Conservation (phyloP, 2,329 filamentous ascomycete species). For the Nemania abortiva region DNA sequence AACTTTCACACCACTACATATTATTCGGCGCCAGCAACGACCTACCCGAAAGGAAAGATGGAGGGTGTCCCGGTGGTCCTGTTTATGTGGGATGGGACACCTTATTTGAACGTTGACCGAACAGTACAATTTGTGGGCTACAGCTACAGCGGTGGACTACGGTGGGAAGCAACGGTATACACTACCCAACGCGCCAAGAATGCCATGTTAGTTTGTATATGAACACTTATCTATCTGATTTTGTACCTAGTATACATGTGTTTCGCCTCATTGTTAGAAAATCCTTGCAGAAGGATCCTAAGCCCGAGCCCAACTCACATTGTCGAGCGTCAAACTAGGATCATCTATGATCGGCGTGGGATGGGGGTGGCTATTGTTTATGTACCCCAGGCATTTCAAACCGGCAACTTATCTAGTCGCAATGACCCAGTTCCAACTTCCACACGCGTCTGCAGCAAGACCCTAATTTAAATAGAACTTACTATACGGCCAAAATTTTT, state of each 20-base stretch:
- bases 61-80: not conserved
- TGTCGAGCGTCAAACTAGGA: not conserved
- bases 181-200: not conserved
- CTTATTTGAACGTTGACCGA: constrained; percentile 4
- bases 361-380: not conserved
- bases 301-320: not conserved
- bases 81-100: not conserved
- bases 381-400: not conserved
- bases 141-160: not conserved
- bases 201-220: not conserved
- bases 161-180: not conserved
- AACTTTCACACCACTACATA: not conserved
- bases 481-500: too few species aligned
- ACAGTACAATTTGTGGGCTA: not conserved
- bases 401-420: too few species aligned
- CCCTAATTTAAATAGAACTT: too few species aligned
- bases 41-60: not conserved
- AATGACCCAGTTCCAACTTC: too few species aligned
- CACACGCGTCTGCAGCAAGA: too few species aligned
- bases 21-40: not conserved
- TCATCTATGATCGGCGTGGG: not conserved
- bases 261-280: too few species aligned
- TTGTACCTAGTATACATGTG: too few species aligned
- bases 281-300: too few species aligned
- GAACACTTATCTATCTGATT: not conserved